These are phyloP conservation scores for Eucalyptus virginea DNA, from an alignment of 345 rosid species.

Conservation along the genomic window DNA sequence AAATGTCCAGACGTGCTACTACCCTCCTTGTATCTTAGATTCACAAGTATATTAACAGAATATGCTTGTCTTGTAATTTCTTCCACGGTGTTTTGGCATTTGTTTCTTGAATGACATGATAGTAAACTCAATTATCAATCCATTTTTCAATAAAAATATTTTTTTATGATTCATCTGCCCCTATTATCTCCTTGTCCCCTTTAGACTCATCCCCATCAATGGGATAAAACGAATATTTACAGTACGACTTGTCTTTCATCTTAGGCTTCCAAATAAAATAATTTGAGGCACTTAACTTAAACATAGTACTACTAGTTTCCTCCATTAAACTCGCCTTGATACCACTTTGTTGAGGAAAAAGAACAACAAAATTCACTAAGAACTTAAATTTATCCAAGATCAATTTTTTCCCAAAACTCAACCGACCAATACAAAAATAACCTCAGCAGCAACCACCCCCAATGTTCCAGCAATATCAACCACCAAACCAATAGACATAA, in stretches of 20 bases:
- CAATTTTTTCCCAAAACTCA: neutral
- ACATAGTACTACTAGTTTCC: neutral
- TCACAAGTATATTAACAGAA: neutral
- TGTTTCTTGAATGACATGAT: neutral
- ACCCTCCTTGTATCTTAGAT: neutral
- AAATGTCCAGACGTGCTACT: neutral
- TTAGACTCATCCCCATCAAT: neutral
- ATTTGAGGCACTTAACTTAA: neutral
- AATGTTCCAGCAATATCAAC: neutral
- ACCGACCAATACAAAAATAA: neutral
- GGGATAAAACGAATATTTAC: neutral
- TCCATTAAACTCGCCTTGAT: neutral
- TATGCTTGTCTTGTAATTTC: neutral
- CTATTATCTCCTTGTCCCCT: neutral
- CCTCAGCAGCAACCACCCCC: neutral
- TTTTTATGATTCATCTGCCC: neutral
- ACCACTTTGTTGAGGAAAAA: neutral
- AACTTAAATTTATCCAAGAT: neutral
- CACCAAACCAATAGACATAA: neutral
- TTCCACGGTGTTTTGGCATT: neutral
- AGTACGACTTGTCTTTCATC: accelerated
- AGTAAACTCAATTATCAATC: neutral
- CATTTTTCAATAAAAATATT: neutral
- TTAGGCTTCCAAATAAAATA: neutral
- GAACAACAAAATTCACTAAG: neutral